Base-by-base conservation (phyloP, 129 eudicot species). In the Artemisia annua region DNA sequence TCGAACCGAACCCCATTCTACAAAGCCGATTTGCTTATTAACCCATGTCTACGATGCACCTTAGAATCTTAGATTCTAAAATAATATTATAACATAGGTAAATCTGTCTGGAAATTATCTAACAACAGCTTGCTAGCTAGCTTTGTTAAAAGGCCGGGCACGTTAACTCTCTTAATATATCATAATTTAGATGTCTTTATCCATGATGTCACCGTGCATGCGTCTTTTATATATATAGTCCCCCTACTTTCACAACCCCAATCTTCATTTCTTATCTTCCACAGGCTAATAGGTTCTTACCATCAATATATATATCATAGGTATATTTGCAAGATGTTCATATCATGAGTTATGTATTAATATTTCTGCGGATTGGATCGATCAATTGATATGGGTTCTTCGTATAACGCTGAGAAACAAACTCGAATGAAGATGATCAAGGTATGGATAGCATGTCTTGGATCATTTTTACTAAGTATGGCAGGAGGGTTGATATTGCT, bases 401-500 rank as follows among this genome's bases (percentile, higher is more conserved):
- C 22, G 3, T 48, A 75, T 14, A 70, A 48, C 68, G 24, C 32
- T 64, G 55, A 48, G 30, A 58, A 66, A 63, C 65, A 19, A 56
- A 44, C 51, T 30, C 35, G 49, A 17, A 48, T 18, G 80, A 80
- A 69, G 85, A 80, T 65, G 54, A 67, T 46, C n/a, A 75, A 67
- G 77, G 53, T 54, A 70, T 70, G 71, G 76, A 56, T 81, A 9
- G 73, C 50, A 43, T 78, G 80, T 15, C 57, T 80, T 49, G 86
- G 78, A 16, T 83, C 82, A 35, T 74, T 83, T 16, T 22, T 82
- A 30, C 12, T 82, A 66, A 75, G 92, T 78, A 79, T 88, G 79
- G 46, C 76, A 11, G 95, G 95, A 17, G 92, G 89, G 24, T 26
- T 84, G 77, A 20, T 84, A 7, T 52, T 91, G 86, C 55, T 51